phyloP scores from a whole-genome alignment of 805 yeast genomes.

The Candida nanaspora region DNA sequence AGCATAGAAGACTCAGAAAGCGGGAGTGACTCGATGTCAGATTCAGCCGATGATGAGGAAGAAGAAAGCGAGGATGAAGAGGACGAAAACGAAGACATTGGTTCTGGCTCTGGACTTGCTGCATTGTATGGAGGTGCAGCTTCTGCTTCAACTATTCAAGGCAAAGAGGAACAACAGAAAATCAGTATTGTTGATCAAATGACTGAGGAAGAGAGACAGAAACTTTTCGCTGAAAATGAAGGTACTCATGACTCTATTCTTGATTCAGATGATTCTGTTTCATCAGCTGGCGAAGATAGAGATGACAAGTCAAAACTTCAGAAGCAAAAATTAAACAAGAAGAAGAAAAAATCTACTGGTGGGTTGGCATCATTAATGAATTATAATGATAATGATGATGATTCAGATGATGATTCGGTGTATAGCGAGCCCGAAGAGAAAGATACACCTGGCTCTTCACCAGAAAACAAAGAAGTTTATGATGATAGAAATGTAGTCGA shows the following conservation, averaged over 20 bases:
- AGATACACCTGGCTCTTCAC: slow-evolving; percentile 1
- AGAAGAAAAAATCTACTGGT: slow-evolving; percentile 14
- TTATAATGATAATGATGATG: slow-evolving; percentile 14
- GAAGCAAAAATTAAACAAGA: slow-evolving; percentile 15
- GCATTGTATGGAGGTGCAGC: slow-evolving; percentile 24
- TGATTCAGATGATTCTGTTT: slow-evolving; percentile 13
- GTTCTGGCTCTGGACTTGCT: slow-evolving; percentile 16
- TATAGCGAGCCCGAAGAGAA: slow-evolving; percentile 19
- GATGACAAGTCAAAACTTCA: slow-evolving; percentile 5
- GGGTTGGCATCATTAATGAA: slow-evolving; percentile 32
- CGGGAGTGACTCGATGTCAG: background rate
- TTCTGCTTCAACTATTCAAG: slow-evolving; percentile 1
- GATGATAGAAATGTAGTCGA: slow-evolving; percentile 41
- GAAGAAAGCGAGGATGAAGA: slow-evolving; percentile 13
- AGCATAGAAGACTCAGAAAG: background rate
- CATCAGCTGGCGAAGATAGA: slow-evolving; percentile 8
- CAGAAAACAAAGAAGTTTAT: slow-evolving; percentile 10
- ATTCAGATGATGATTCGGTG: slow-evolving; percentile 30
- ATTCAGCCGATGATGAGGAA: slow-evolving; percentile 7
- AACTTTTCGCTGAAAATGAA: slow-evolving; percentile 9
- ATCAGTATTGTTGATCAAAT: slow-evolving; percentile 19
- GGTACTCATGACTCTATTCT: slow-evolving; percentile 12
- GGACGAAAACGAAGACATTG: slow-evolving; percentile 3
- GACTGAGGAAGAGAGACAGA: slow-evolving; percentile 17
- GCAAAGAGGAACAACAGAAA: no score